Evolutionary conservation across 371 early-diverging fungal species (phyloP), one percentile per base, ranked within the genome.

Genomic region (Mortierella sp.): DNA sequence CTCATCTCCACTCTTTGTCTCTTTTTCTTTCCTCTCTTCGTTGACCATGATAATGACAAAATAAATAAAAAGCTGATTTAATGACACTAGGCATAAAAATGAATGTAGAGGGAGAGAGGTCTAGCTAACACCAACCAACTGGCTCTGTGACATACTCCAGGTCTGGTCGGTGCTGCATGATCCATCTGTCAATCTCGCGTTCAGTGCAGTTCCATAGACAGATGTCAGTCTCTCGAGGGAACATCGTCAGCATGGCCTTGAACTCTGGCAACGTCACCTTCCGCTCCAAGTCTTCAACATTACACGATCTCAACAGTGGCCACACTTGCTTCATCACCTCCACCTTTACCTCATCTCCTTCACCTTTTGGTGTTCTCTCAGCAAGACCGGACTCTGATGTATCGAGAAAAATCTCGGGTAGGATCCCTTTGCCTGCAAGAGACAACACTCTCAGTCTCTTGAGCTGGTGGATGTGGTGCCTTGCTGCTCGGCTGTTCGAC

Each of bases 401-500:
- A 31, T 61, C 61, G 14, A 61, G 34, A 10, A 61, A 19, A 31
- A 61, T 61, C 13, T 61, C 61, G 1, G 61, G 9, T 16, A 61
- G 37, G 14, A 61, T 22, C 61, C 19, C 7, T 19, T 19, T 19
- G 7, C 61, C 61, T 8, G 22, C 22, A 22, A 61, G 8, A 9
- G 13, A 5, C 19, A 61, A 39, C 22, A 3, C 8, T 22, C 8
- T 19, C 8, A 61, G 37, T 8, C 37, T 7, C 2, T 34, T 34
- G 8, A 61, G 61, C 9, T 61, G 61, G 34, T 39, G 61, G 61
- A 61, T 61, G 16, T 61, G 61, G 22, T 61, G 22, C 37, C 61
- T 61, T 61, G 61, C 61, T 8, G 61, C 61, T n/a, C n/a, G n/a
- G n/a, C n/a, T n/a, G n/a, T n/a, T n/a, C n/a, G n/a, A n/a, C n/a